These are phyloP conservation scores for Nannochloropsis salina DNA, from an alignment of 108 stramenopile genomes.

Conservation along the genomic window DNA sequence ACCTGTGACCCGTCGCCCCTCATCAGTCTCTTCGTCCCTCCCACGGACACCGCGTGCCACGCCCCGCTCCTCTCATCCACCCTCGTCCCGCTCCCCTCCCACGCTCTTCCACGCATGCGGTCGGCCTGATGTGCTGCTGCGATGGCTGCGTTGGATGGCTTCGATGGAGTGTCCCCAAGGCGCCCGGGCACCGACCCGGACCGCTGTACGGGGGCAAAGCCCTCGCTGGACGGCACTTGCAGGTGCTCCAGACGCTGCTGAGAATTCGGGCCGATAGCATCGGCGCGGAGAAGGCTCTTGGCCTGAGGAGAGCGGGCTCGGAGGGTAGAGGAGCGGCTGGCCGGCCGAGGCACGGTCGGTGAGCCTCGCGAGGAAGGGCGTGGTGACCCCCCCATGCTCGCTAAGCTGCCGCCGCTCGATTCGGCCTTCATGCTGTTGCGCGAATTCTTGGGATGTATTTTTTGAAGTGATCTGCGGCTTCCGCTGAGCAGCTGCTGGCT, in stretches of 20 bases:
- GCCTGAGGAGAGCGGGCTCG: conserved; percentile 14
- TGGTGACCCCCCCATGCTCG: neutral
- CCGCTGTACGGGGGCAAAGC: neutral
- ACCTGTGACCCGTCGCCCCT: conserved; percentile 9
- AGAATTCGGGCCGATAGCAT: neutral
- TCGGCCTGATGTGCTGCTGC: neutral
- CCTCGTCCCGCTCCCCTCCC: neutral
- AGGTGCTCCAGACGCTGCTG: neutral
- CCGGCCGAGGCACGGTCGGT: neutral
- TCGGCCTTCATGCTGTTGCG: neutral
- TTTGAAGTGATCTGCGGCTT: neutral
- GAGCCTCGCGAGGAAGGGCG: neutral
- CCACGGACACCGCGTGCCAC: neutral
- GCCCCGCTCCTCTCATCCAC: neutral
- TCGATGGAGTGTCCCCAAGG: neutral
- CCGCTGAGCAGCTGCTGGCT: conserved; percentile 16
- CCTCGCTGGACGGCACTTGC: neutral
- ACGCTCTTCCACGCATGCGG: neutral
- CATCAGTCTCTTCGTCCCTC: neutral
- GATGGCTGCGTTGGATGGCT: neutral
- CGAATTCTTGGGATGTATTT: neutral
- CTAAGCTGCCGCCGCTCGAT: neutral
- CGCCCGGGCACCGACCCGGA: neutral
- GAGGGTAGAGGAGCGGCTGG: conserved; percentile 1
- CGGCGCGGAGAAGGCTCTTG: neutral